Conservation (phyloP, 192 early-diverging fungal species). For the Entomortierella beljakovae region DNA sequence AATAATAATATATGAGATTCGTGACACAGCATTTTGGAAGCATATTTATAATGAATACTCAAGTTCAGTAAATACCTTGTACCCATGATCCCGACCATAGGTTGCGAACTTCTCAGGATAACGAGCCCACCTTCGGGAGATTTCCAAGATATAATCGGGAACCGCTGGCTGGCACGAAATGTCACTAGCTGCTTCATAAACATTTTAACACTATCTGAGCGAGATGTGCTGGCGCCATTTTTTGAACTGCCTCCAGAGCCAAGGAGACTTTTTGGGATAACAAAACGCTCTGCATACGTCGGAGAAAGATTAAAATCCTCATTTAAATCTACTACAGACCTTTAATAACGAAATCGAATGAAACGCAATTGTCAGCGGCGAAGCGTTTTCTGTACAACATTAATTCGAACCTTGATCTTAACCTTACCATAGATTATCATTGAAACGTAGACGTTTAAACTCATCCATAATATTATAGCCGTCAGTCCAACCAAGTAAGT, state of each 20-base stretch:
- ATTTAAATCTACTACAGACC: conserved; percentile 50
- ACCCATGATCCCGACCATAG: conserved; percentile 57
- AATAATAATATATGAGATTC: neutral
- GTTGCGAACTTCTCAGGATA: conserved; percentile 56
- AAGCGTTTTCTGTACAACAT: too few species aligned
- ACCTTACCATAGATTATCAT: conserved; percentile 38
- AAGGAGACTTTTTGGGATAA: conserved; percentile 46
- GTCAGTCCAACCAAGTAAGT: conserved; percentile 48
- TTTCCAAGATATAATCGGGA: conserved; percentile 58
- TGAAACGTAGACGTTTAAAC: conserved; percentile 43
- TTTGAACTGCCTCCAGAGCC: neutral
- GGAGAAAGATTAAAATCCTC: conserved; percentile 48
- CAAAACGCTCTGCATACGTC: conserved; percentile 55
- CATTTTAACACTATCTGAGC: neutral
- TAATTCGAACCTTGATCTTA: neutral
- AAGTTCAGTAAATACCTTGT: conserved; percentile 12
- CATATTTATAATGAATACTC: neutral
- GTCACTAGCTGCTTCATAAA: conserved; percentile 38
- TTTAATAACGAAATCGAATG: too few species aligned
- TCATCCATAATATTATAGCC: conserved; percentile 51
- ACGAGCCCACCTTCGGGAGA: conserved; percentile 37
- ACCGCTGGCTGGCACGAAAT: conserved; percentile 51
- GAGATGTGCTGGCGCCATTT: neutral
- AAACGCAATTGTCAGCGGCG: too few species aligned
- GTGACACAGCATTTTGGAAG: neutral